Evolutionary conservation across 1,284 basidiomycete genomes (phyloP).

Genomic region (Tremellales sp.): DNA sequence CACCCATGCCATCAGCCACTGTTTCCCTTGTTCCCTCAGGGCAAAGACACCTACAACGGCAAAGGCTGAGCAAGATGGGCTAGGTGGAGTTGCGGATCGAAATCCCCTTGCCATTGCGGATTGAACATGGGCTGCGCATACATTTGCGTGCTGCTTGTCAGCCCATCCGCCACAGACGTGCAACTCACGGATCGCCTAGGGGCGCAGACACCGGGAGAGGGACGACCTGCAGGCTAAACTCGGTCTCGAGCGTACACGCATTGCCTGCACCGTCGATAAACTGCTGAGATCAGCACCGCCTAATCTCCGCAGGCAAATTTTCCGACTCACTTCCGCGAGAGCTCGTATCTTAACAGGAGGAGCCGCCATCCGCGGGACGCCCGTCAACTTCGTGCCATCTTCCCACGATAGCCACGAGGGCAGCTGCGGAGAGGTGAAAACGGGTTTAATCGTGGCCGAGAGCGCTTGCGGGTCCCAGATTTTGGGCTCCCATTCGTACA

Average conservation of each 20-base stretch:
- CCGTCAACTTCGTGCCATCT: constrained; percentile 55
- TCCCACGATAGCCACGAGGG: constrained; percentile 88
- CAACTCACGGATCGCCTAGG: no score
- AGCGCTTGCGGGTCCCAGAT: constrained; percentile 96
- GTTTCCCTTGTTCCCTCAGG: no score
- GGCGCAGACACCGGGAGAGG: no score
- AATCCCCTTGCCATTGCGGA: no score
- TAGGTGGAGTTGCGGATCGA: no score
- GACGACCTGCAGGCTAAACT: constrained; percentile 26
- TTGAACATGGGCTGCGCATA: no score
- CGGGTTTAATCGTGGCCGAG: constrained; percentile 69
- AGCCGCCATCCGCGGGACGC: constrained; percentile 28
- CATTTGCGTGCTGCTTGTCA: no score
- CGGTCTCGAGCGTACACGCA: constrained; percentile 24
- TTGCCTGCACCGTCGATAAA: constrained; percentile 37
- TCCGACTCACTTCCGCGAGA: constrained; percentile 24
- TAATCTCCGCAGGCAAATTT: not conserved
- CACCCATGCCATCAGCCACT: no score
- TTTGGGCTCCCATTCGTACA: constrained; percentile 87
- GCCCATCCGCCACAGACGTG: no score
- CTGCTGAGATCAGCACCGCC: constrained; percentile 1
- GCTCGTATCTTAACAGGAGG: constrained; percentile 26
- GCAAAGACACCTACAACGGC: no score
- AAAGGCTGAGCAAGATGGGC: no score
- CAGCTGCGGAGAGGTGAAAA: constrained; percentile 63